These are phyloP conservation scores for Ascosphaera apis DNA, from an alignment of 2,329 filamentous ascomycete genomes.

Conservation along the genomic window DNA sequence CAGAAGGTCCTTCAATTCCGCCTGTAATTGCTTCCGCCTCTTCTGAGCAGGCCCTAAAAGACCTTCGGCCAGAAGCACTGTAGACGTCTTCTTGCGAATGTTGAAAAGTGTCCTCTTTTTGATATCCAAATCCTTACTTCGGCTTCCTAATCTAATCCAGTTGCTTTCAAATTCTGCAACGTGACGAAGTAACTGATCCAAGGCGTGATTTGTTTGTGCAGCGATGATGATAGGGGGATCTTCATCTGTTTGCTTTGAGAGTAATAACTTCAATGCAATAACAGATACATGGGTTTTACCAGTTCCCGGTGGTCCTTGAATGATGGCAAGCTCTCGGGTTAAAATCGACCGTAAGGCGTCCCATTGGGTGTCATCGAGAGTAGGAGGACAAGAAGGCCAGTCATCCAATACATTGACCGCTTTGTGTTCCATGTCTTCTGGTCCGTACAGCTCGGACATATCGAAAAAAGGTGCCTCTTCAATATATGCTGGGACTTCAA, in stretches of 20 bases:
- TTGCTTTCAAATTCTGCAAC: constrained; percentile 37
- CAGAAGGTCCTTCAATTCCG: constrained; percentile 20
- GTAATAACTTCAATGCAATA: constrained; percentile 40
- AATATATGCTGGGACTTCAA: constrained; percentile 31
- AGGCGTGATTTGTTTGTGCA: constrained; percentile 74
- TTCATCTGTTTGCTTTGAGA: constrained; percentile 30
- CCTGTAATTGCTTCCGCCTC: constrained; percentile 21
- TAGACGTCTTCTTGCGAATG: constrained; percentile 22
- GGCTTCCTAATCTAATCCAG: constrained; percentile 45
- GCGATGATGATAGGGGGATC: constrained; percentile 54
- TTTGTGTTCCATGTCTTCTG: constrained; percentile 15
- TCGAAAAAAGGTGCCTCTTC: constrained; percentile 25
- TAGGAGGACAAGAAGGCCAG: constrained; percentile 26
- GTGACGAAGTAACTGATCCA: constrained; percentile 56
- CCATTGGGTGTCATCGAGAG: constrained; percentile 49
- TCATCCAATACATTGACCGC: constrained; percentile 30
- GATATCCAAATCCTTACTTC: constrained; percentile 43
- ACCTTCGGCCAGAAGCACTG: constrained; percentile 18
- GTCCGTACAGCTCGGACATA: constrained; percentile 22
- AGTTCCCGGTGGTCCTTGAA: constrained; percentile 64
- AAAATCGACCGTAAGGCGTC: constrained; percentile 46
- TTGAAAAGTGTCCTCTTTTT: constrained; percentile 43
- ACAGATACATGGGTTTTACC: constrained; percentile 70
- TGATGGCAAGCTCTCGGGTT: constrained; percentile 45
- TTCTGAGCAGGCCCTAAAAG: constrained; percentile 16